A percentile compares a stretch with the other conserved stretches of the same genome.
Conservation (phyloP, 1,284 basidiomycete genomes). For the Ceratobasidium sp. region DNA sequence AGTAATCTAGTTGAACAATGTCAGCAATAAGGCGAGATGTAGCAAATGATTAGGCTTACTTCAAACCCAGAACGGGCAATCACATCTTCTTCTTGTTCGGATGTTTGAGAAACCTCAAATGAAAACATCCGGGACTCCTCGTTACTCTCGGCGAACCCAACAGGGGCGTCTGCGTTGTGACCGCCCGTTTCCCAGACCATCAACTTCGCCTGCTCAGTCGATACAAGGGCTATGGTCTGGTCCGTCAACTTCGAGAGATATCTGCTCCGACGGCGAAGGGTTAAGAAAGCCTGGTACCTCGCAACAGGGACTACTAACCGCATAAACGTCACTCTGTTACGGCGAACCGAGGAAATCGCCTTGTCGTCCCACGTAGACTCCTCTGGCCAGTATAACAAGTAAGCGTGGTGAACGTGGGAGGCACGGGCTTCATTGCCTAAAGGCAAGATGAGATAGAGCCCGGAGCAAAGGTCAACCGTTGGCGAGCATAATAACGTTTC, state of each 20-base stretch:
- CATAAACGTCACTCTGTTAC: conserved; percentile 46
- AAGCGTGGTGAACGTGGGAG: background rate
- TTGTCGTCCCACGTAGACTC: conserved; percentile 45
- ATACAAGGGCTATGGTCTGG: conserved; percentile 44
- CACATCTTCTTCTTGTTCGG: conserved; percentile 20
- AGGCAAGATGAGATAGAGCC: conserved; percentile 58
- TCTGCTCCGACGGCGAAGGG: background rate
- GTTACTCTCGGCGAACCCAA: background rate
- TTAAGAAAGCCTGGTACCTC: background rate
- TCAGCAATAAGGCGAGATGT: background rate
- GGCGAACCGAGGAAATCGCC: conserved; percentile 12
- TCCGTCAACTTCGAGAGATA: conserved; percentile 45
- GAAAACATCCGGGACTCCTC: conserved; percentile 20
- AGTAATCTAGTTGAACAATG: background rate
- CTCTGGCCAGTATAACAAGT: conserved; percentile 47
- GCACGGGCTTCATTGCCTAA: background rate
- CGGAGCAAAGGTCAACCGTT: conserved; percentile 57
- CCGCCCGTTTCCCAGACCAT: conserved; percentile 38
- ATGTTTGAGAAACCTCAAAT: background rate
- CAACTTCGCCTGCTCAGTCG: conserved; percentile 36
- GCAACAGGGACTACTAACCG: conserved; percentile 11
- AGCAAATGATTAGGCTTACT: background rate
- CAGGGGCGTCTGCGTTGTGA: background rate
- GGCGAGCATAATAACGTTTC: background rate
- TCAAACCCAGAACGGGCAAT: conserved; percentile 10